Conservation (phyloP, 176 grass and related monocot species). For the Sorghum bicolor region DNA sequence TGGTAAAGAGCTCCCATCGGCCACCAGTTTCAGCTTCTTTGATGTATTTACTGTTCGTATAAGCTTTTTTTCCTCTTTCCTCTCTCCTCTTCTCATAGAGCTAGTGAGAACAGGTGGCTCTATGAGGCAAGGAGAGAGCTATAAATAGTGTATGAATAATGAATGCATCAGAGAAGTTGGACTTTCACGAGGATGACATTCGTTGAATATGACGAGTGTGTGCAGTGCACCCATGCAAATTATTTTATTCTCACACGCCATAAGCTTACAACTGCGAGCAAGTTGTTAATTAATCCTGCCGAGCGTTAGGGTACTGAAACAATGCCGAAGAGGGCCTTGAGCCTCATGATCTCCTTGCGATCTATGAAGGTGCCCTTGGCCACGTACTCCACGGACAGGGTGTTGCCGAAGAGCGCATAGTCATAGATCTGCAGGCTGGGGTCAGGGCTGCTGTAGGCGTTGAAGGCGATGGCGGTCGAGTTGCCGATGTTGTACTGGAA, state of each 20-base stretch:
- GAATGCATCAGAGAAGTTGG: too few relatives aligned
- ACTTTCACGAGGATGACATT: too few relatives aligned
- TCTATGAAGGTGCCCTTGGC: constrained; percentile 14
- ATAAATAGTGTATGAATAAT: too few relatives aligned
- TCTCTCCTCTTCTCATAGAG: too few relatives aligned
- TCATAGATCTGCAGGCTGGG: constrained; percentile 49
- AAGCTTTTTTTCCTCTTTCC: too few relatives aligned
- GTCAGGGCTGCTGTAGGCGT: constrained; percentile 39
- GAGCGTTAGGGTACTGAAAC: background rate
- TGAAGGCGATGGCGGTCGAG: constrained; percentile 10
- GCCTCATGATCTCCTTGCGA: constrained; percentile 22
- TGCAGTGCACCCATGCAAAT: background rate
- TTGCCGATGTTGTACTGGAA: constrained; percentile 55
- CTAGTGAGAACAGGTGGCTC: too few relatives aligned
- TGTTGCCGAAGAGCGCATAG: constrained; percentile 48
- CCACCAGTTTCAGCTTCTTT: too few relatives aligned
- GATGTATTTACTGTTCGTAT: too few relatives aligned
- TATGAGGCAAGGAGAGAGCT: too few relatives aligned
- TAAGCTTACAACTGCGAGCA: background rate
- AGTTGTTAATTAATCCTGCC: background rate
- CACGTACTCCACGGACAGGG: constrained; percentile 31
- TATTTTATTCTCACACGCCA: constrained; percentile 2
- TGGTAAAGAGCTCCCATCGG: too few relatives aligned
- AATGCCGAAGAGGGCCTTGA: constrained; percentile 41
- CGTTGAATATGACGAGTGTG: too few relatives aligned